These are phyloP conservation scores for Pezicula radicicola DNA, from an alignment of 2,329 filamentous ascomycete species.

Conservation along the genomic window DNA sequence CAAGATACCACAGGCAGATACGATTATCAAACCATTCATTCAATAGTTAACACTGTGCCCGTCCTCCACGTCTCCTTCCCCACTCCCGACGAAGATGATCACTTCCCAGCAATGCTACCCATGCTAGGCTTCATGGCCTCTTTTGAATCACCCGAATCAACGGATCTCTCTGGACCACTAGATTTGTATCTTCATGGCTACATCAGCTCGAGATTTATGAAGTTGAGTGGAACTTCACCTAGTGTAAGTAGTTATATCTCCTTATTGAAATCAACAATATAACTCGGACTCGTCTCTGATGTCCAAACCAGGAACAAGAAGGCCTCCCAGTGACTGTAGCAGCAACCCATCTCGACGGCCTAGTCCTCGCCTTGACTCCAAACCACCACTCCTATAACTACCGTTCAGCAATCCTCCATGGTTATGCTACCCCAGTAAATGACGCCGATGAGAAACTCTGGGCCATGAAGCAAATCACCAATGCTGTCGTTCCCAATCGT, in stretches of 20 bases:
- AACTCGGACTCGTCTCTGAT: neutral
- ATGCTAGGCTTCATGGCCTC: conserved; percentile 85
- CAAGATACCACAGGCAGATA: conserved; percentile 56
- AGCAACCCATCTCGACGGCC: conserved; percentile 73
- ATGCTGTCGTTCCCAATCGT: conserved; percentile 65
- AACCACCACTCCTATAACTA: conserved; percentile 86
- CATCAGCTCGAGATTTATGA: conserved; percentile 75
- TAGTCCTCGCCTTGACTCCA: conserved; percentile 76
- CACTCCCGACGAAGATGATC: conserved; percentile 47
- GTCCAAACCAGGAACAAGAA: conserved; percentile 20
- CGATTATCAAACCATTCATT: conserved; percentile 68
- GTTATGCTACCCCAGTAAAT: conserved; percentile 65
- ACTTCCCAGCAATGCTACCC: conserved; percentile 54
- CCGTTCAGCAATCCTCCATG: conserved; percentile 70
- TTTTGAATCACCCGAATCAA: conserved; percentile 59
- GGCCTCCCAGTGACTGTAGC: conserved; percentile 71
- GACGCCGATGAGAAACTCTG: conserved; percentile 69
- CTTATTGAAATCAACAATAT: neutral
- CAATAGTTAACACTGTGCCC: conserved; percentile 69
- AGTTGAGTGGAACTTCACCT: conserved; percentile 39
- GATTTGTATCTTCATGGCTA: conserved; percentile 85
- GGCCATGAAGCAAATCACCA: conserved; percentile 76
- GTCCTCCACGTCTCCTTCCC: conserved; percentile 81
- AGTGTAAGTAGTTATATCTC: neutral
- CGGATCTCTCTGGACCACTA: conserved; percentile 59